These are phyloP conservation scores for Nannochloropsis oceanica DNA, from an alignment of 108 stramenopile genomes.

Conservation along the genomic window DNA sequence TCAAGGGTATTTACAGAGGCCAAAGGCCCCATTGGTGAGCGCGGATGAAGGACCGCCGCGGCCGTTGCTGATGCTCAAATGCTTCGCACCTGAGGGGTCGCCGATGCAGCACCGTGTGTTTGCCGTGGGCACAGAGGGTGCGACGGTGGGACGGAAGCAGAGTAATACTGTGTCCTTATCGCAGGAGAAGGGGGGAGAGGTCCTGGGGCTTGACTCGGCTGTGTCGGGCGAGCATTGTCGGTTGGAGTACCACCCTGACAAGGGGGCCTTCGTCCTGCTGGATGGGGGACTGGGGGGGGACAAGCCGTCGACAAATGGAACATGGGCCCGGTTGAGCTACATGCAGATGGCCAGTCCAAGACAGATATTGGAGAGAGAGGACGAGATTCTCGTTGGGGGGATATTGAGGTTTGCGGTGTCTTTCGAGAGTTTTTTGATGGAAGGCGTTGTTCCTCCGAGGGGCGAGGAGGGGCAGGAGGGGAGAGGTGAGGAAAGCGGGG, in stretches of 20 bases:
- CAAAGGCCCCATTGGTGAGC: not conserved
- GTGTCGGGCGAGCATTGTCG: conserved; percentile 43
- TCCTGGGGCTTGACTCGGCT: conserved; percentile 35
- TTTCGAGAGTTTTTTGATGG: not conserved
- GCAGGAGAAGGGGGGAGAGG: conserved; percentile 1
- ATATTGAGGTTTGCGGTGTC: not conserved
- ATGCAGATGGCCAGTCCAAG: conserved; percentile 26
- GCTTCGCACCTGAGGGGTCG: conserved; percentile 46
- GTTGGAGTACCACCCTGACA: conserved; percentile 25
- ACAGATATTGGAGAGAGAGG: not conserved
- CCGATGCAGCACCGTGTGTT: conserved; percentile 39
- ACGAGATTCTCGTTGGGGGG: conserved; percentile 21
- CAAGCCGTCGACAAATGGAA: conserved; percentile 39
- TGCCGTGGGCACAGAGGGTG: conserved; percentile 15
- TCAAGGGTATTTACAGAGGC: not conserved
- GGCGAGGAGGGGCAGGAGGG: not conserved
- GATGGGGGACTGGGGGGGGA: conserved; percentile 12
- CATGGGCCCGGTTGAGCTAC: conserved; percentile 37
- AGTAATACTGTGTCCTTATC: conserved; percentile 34
- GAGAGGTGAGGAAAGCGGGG: not conserved
- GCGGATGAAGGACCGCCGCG: not conserved
- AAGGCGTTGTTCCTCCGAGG: not conserved
- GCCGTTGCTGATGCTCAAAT: conserved; percentile 17
- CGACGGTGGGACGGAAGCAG: conserved; percentile 37
- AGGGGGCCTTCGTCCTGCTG: conserved; percentile 12